A percentile compares a stretch with the other conserved stretches of the same genome.
These are phyloP conservation scores for Sclerotinia nivalis DNA, from an alignment of 2,329 filamentous ascomycete genomes.

Conservation along the genomic window DNA sequence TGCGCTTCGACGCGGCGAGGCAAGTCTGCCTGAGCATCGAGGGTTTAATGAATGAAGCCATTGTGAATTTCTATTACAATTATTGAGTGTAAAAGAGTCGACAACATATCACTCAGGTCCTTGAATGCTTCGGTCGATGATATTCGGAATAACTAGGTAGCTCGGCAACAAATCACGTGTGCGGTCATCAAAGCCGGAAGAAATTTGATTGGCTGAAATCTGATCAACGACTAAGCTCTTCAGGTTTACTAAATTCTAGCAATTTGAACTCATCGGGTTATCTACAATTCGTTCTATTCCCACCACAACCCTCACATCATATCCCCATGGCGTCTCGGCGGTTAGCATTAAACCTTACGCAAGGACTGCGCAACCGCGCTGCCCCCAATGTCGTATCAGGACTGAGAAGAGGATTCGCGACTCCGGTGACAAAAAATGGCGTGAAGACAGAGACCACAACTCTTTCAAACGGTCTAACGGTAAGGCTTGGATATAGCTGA, in stretches of 20 bases:
- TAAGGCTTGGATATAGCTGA: slow-evolving; percentile 45
- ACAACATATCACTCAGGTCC: slow-evolving; percentile 17
- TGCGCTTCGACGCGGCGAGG: slow-evolving; percentile 46
- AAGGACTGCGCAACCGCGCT: slow-evolving; percentile 84
- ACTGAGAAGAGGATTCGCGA: slow-evolving; percentile 85
- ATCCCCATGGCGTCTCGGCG: slow-evolving; percentile 85
- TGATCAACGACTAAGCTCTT: slow-evolving; percentile 24
- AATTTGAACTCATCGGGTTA: slow-evolving; percentile 23
- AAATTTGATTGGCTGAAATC: slow-evolving; percentile 22
- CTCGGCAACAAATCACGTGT: slow-evolving; percentile 23
- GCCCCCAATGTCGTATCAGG: slow-evolving; percentile 76
- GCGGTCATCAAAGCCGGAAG: slow-evolving; percentile 24
- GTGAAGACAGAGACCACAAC: slow-evolving; percentile 94
- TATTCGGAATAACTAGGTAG: slow-evolving; percentile 24
- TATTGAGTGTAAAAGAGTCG: slow-evolving; percentile 21
- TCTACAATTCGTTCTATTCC: slow-evolving; percentile 30
- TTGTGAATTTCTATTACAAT: slow-evolving; percentile 38
- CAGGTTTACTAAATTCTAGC: slow-evolving; percentile 25
- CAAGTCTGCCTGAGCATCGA: slow-evolving; percentile 51
- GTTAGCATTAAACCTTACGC: slow-evolving; percentile 91
- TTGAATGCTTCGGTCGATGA: slow-evolving; percentile 24
- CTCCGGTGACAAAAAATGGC: slow-evolving; percentile 67
- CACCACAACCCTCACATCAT: slow-evolving; percentile 32
- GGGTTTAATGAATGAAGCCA: slow-evolving; percentile 55
- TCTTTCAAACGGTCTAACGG: slow-evolving; percentile 95